These are phyloP conservation scores for Nothopassalora personata DNA, from an alignment of 2,329 filamentous ascomycete genomes.

Conservation along the genomic window DNA sequence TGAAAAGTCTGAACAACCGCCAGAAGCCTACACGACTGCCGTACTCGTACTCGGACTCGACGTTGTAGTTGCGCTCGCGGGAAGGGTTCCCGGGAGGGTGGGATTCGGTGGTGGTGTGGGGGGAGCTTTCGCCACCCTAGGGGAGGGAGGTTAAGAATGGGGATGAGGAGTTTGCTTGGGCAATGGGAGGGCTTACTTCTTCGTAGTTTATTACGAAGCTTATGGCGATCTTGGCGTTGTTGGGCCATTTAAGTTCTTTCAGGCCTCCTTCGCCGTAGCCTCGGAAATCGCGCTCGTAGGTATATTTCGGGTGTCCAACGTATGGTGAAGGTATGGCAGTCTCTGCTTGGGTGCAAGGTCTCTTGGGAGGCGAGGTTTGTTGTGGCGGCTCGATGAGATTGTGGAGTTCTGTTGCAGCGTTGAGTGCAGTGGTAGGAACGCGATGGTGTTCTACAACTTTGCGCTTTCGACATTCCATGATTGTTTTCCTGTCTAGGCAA, in stretches of 20 bases:
- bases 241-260: conserved; percentile 35
- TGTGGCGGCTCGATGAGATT: neutral
- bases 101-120: conserved; percentile 37
- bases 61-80: conserved; percentile 39
- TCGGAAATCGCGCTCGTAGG: conserved; percentile 24
- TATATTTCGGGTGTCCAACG: conserved; percentile 16
- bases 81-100: conserved; percentile 35
- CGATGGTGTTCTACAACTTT: neutral
- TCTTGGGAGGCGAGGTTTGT: conserved; percentile 24
- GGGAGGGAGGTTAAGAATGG: neutral
- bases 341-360: conserved; percentile 3
- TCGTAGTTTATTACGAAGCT: conserved; percentile 47
- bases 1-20: conserved; percentile 48
- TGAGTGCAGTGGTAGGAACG: neutral
- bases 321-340: conserved; percentile 17
- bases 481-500: neutral
- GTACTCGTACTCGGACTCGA: conserved; percentile 50
- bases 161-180: neutral
- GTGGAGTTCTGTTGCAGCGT: neutral
- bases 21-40: conserved; percentile 47
- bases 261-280: conserved; percentile 27
- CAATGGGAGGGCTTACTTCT: conserved; percentile 24
- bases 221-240: conserved; percentile 42
- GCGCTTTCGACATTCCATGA: neutral
- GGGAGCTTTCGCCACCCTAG: conserved; percentile 37